These are phyloP conservation scores for Trapa bicornis DNA, from an alignment of 345 rosid genomes.

Conservation along the genomic window DNA sequence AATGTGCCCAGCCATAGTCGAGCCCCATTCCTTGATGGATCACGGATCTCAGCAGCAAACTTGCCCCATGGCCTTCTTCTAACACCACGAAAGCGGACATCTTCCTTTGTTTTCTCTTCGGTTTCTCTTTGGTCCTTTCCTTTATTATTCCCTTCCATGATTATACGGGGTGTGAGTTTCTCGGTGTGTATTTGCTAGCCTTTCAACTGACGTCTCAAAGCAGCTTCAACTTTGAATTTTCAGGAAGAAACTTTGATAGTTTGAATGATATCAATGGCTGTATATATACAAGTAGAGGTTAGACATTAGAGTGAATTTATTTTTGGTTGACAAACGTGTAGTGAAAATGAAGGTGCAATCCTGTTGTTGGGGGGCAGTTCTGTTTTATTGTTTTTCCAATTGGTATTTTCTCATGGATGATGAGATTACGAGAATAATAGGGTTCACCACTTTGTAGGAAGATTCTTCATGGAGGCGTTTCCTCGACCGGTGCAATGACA, in stretches of 20 bases:
- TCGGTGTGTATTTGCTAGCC: not conserved
- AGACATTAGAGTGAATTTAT: not conserved
- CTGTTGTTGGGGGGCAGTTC: no score
- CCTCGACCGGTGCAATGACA: constrained; percentile 9
- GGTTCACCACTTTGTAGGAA: constrained; percentile 11
- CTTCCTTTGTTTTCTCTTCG: constrained; percentile 6
- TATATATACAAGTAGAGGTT: not conserved
- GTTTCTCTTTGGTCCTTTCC: constrained; percentile 6
- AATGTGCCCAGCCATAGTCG: constrained; percentile 84
- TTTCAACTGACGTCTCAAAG: no score
- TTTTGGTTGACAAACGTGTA: not conserved
- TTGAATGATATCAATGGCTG: not conserved
- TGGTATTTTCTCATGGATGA: not conserved
- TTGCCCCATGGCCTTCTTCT: constrained; percentile 87
- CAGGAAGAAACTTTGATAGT: not conserved
- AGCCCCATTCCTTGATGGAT: constrained; percentile 55
- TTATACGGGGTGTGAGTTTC: not conserved
- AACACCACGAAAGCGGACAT: constrained; percentile 53
- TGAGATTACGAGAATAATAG: not conserved
- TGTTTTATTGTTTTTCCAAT: no score
- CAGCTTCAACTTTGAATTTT: not conserved
- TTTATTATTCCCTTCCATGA: constrained; percentile 10
- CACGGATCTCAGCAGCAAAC: constrained; percentile 78
- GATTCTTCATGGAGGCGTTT: constrained; percentile 10
- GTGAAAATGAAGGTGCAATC: not conserved